Evolutionary conservation across 441 rosid species (phyloP).

Genomic region (Erodium moschatum): DNA sequence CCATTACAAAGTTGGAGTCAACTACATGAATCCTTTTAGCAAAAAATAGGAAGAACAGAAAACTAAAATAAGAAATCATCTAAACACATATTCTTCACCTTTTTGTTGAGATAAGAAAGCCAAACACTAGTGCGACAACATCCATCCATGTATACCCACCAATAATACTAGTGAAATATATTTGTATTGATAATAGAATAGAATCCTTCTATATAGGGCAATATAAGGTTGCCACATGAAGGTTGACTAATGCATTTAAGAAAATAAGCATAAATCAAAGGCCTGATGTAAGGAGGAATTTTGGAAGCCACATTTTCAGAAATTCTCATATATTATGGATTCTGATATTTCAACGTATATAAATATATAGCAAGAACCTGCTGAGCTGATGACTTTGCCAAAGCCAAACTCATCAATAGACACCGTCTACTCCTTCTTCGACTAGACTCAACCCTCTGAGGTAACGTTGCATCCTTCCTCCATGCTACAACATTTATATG

Average conservation of each 20-base stretch:
- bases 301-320: background rate
- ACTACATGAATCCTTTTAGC: background rate
- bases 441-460: constrained; percentile 88
- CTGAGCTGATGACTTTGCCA: constrained; percentile 71
- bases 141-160: constrained; percentile 4
- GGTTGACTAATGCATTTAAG: background rate
- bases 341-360: constrained; percentile 3
- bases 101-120: constrained; percentile 1
- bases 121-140: constrained; percentile 2
- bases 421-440: constrained; percentile 97
- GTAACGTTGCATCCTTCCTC: constrained; percentile 72
- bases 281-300: background rate
- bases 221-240: background rate
- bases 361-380: constrained; percentile 47
- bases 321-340: constrained; percentile 1
- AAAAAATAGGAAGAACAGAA: background rate
- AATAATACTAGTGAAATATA: constrained; percentile 5
- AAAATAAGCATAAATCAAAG: constrained; percentile 2
- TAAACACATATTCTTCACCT: background rate
- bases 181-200: constrained; percentile 7
- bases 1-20: background rate
- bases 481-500: constrained; percentile 89
- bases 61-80: constrained; percentile 5
- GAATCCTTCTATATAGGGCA: constrained; percentile 1
- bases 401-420: constrained; percentile 89